Evolutionary conservation across 83 land plant genomes (phyloP).

Genomic region (Thuja plicata): DNA sequence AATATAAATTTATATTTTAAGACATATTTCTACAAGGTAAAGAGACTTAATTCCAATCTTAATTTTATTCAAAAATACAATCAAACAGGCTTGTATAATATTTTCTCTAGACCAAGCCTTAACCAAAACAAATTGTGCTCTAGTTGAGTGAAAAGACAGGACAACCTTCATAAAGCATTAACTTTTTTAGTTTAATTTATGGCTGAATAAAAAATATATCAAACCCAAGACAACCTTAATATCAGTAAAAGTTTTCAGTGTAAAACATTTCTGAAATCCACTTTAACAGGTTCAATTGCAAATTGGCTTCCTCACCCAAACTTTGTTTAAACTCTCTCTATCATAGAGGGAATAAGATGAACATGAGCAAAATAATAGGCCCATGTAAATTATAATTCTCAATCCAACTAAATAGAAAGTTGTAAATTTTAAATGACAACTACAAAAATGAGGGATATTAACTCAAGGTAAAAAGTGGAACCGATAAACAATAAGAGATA

Average conservation of each 20-base stretch:
- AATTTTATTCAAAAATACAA: not conserved
- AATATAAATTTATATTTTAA: not conserved
- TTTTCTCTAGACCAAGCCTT: not conserved
- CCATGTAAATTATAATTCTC: not conserved
- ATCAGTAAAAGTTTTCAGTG: not conserved
- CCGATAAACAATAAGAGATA: not conserved
- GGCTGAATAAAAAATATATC: not conserved
- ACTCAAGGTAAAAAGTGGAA: not conserved
- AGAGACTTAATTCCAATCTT: not conserved
- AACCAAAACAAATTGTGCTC: not conserved
- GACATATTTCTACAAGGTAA: not conserved
- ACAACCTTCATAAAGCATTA: not conserved
- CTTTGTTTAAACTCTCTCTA: not conserved
- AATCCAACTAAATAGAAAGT: not conserved
- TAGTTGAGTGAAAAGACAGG: not conserved
- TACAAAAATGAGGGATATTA: not conserved
- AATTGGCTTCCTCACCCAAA: not conserved
- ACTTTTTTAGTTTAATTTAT: not conserved
- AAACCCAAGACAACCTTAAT: not conserved
- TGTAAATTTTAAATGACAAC: not conserved
- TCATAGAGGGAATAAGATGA: not conserved
- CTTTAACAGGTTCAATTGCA: not conserved
- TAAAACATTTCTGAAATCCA: not conserved
- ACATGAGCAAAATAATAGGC: not conserved
- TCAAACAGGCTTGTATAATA: not conserved